These are phyloP conservation scores for Candida nanaspora DNA, from an alignment of 805 yeast species.

Conservation along the genomic window DNA sequence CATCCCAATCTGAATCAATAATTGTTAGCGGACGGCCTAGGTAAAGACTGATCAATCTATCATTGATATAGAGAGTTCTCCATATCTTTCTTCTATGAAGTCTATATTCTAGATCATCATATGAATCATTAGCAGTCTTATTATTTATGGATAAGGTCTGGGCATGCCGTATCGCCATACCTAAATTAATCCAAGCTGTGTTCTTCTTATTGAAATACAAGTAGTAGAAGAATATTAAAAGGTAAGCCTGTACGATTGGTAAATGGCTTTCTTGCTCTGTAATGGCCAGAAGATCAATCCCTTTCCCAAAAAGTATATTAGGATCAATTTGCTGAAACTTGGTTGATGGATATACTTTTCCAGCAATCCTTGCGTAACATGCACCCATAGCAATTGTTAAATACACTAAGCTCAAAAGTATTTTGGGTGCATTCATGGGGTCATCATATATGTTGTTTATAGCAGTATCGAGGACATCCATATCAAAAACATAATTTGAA, in stretches of 20 bases:
- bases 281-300: constrained; percentile 20
- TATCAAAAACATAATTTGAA: constrained; percentile 31
- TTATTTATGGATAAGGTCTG: constrained; percentile 36
- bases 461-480: constrained; percentile 23
- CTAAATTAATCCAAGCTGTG: constrained; percentile 37
- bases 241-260: constrained; percentile 35
- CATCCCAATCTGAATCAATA: constrained; percentile 33
- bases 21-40: constrained; percentile 32
- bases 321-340: constrained; percentile 19
- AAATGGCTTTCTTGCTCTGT: constrained; percentile 31
- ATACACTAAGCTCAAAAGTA: constrained; percentile 28
- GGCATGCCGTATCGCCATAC: constrained; percentile 34
- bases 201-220: constrained; percentile 32
- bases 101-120: constrained; percentile 20
- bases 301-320: constrained; percentile 28
- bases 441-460: constrained; percentile 25
- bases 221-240: constrained; percentile 32
- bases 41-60: constrained; percentile 22
- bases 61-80: constrained; percentile 10
- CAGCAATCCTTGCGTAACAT: constrained; percentile 22
- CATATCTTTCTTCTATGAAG: constrained; percentile 25
- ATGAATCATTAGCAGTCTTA: constrained; percentile 29
- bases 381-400: constrained; percentile 36
- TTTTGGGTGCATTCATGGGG: constrained; percentile 19
- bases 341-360: constrained; percentile 1